Conservation (phyloP, 2,329 filamentous ascomycete species). For the Tolypocladium cylindrosporum region DNA sequence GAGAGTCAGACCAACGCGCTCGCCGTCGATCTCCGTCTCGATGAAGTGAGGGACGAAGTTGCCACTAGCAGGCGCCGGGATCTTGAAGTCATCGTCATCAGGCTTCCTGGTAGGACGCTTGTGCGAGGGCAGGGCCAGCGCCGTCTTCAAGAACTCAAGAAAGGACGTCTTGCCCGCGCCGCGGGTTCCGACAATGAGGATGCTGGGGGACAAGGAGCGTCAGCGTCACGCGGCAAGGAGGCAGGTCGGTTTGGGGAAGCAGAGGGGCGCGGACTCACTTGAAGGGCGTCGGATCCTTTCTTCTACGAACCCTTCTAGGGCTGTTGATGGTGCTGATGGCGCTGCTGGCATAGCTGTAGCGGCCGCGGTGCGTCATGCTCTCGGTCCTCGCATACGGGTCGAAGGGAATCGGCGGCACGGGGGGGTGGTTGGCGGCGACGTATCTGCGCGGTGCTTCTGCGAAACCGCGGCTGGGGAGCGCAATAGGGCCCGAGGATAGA, state of each 20-base stretch:
- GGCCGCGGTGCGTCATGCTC: slow-evolving; percentile 93
- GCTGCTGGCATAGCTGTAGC: slow-evolving; percentile 93
- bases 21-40: slow-evolving; percentile 87
- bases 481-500: slow-evolving; percentile 27
- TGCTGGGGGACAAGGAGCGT: slow-evolving; percentile 39
- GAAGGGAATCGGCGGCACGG: slow-evolving; percentile 51
- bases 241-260: neutral
- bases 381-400: slow-evolving; percentile 78
- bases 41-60: slow-evolving; percentile 83
- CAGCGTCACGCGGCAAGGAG: slow-evolving; percentile 2
- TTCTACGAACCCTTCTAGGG: slow-evolving; percentile 79
- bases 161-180: slow-evolving; percentile 93
- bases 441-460: slow-evolving; percentile 36
- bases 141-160: slow-evolving; percentile 85
- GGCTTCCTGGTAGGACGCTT: slow-evolving; percentile 53
- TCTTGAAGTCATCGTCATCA: slow-evolving; percentile 49
- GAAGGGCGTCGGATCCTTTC: slow-evolving; percentile 96
- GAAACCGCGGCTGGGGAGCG: slow-evolving; percentile 33
- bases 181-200: slow-evolving; percentile 81
- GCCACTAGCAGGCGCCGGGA: slow-evolving; percentile 43
- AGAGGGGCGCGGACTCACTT: slow-evolving; percentile 59
- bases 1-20: slow-evolving; percentile 83
- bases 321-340: slow-evolving; percentile 87
- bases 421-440: slow-evolving; percentile 32
- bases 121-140: slow-evolving; percentile 71